A percentile compares a stretch with the other conserved stretches of the same genome.
phyloP scores from a whole-genome alignment of 805 yeast genomes.

The Saccharomycopsis guyanensis region DNA sequence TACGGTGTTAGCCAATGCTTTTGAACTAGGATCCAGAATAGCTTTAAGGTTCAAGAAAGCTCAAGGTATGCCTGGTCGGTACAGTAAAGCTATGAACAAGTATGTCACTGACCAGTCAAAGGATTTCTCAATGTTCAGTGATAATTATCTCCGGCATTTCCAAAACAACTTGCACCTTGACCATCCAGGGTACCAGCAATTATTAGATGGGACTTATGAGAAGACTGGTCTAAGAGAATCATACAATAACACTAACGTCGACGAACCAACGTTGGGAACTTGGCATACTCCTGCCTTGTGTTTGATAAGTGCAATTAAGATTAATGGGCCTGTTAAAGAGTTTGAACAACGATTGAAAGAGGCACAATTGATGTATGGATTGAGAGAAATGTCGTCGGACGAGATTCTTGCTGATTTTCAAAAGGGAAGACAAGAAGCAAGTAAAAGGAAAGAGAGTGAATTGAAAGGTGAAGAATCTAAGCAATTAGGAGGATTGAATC shows the following conservation, averaged over 20 bases:
- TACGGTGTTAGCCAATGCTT: background rate
- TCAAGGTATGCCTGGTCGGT: background rate
- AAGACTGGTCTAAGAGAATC: background rate
- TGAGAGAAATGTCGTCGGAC: background rate
- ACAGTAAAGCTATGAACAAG: background rate
- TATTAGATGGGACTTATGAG: background rate
- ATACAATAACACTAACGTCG: background rate
- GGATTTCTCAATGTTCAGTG: background rate
- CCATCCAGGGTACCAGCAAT: background rate
- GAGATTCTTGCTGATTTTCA: background rate
- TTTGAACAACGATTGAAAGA: background rate
- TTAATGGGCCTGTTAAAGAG: background rate
- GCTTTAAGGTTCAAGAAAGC: background rate
- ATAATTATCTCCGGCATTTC: background rate
- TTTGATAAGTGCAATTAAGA: background rate
- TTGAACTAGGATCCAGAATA: background rate
- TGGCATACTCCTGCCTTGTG: constrained; percentile 1
- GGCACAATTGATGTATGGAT: background rate
- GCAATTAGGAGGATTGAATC: too few species aligned
- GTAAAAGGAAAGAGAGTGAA: too few species aligned
- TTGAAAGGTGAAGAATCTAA: too few species aligned
- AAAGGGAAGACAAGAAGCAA: too few species aligned
- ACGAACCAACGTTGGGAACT: background rate
- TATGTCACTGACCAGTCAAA: background rate
- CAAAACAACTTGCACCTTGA: background rate